Percentiles rank a stretch among this genome's conserved stretches.
Conservation (phyloP, 2,329 filamentous ascomycete species). For the Colletotrichum sp. region DNA sequence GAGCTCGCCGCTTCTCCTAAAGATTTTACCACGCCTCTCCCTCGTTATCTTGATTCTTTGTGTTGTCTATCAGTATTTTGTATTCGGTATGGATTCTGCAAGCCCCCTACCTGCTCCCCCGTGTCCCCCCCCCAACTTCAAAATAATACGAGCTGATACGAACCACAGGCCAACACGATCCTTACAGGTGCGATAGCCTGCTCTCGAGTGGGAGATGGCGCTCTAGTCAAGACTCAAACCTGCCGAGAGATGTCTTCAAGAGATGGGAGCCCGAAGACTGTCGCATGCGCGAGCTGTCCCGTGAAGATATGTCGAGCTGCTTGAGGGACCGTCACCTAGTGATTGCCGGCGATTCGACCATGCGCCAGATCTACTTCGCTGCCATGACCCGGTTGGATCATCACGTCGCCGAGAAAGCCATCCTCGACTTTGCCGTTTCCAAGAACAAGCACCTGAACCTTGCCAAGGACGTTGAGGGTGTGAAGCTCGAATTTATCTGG, state of each 20-base stretch:
- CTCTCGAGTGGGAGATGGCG: slow-evolving; percentile 58
- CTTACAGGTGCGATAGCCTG: slow-evolving; percentile 58
- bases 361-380: slow-evolving; percentile 66
- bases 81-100: background rate
- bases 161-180: slow-evolving; percentile 38
- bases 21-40: background rate
- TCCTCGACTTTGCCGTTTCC: slow-evolving; percentile 17
- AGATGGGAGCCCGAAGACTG: slow-evolving; percentile 67
- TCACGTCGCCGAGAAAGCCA: slow-evolving; percentile 4
- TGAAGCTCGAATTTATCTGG: slow-evolving; percentile 51
- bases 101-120: background rate
- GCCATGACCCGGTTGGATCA: slow-evolving; percentile 20
- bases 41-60: slow-evolving; percentile 11
- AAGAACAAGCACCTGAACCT: slow-evolving; percentile 17
- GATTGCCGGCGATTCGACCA: slow-evolving; percentile 66
- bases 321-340: slow-evolving; percentile 56
- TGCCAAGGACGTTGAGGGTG: slow-evolving; percentile 1
- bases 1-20: slow-evolving; percentile 1
- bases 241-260: slow-evolving; percentile 34
- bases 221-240: slow-evolving; percentile 29
- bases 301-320: slow-evolving; percentile 57
- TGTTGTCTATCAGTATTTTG: slow-evolving; percentile 18
- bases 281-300: slow-evolving; percentile 60
- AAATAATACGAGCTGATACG: background rate
- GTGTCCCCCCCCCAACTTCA: background rate